These are phyloP conservation scores for Myriosclerotinia curreyana DNA, from an alignment of 2,329 filamentous ascomycete genomes.

Conservation along the genomic window DNA sequence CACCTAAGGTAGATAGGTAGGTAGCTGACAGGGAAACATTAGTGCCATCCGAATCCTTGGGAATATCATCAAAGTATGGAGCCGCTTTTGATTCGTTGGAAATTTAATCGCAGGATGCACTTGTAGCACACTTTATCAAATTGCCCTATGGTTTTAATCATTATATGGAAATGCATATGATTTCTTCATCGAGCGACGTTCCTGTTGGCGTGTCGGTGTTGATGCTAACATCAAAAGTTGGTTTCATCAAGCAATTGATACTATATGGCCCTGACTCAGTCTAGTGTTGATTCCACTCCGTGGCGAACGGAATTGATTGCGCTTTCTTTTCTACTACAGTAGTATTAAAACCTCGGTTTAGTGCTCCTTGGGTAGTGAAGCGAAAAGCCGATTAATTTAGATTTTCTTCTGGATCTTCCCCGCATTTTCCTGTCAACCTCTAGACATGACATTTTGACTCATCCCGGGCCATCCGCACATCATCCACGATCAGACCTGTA, in stretches of 20 bases:
- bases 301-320: conserved; percentile 4
- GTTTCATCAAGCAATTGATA: neutral
- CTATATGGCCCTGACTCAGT: neutral
- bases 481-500: neutral
- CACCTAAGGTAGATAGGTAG: too few species aligned
- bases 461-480: neutral
- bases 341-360: too few species aligned
- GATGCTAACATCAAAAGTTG: too few species aligned
- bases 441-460: neutral
- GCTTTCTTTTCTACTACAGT: neutral
- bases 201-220: neutral
- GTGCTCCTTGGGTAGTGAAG: too few species aligned
- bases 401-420: neutral
- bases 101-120: neutral
- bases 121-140: too few species aligned
- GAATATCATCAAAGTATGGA: neutral
- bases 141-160: too few species aligned
- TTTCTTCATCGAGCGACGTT: neutral
- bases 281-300: neutral
- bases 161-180: too few species aligned
- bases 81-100: neutral
- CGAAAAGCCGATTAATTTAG: too few species aligned
- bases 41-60: neutral
- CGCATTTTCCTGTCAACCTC: neutral
- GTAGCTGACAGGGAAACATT: neutral